Base-by-base conservation (phyloP, 129 eudicot genomes). In the Oenanthe sinensis region DNA sequence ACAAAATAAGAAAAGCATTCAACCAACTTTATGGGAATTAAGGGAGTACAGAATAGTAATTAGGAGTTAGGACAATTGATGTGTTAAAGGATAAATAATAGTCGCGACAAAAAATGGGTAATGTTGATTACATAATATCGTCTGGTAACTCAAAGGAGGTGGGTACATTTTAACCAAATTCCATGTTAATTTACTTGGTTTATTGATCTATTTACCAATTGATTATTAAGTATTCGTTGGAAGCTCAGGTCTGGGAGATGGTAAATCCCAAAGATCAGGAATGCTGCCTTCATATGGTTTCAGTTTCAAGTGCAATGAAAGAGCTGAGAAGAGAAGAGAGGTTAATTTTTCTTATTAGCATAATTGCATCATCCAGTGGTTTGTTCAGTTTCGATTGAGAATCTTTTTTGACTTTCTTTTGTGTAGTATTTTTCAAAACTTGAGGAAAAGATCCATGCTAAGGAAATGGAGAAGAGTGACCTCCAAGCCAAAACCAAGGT, bases 291-390 rank as follows among this genome's bases (percentile, higher is more conserved):
- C 90, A 74, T 93, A 93, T 76, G 76, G 75, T 78, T 89, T 93
- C 83, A 93, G 96, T 77, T 93, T 93, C 74, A 89, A 83, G 83
- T 93, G 98, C 81, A 76, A 91, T 79, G 98, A 93, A 89, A 85
- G 98, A 80, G 98, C 98, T 79, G 97, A 91, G 85, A 93, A 84
- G 83, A 85, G 98, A 77, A 93, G 84, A 85, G 97, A 96, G 95
- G 99, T 96, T 74, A 47, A 87, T 75, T 44, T 5, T 74, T 82
- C 19, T 52, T 40, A 33, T 44, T 8, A 2, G 33, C 44, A 67
- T 74, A 30, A 45, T 45, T 4, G 33, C 36, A 54, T 68, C 43
- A 52, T 45, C 28, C 36, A 12, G 50, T 37, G 60, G 52, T 42
- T 37, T 52, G 55, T 54, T 12, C 47, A 55, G 50, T 49, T n/a